These are phyloP conservation scores for Sclerotinia sclerotiorum DNA, from an alignment of 2,329 filamentous ascomycete species.

Conservation along the genomic window DNA sequence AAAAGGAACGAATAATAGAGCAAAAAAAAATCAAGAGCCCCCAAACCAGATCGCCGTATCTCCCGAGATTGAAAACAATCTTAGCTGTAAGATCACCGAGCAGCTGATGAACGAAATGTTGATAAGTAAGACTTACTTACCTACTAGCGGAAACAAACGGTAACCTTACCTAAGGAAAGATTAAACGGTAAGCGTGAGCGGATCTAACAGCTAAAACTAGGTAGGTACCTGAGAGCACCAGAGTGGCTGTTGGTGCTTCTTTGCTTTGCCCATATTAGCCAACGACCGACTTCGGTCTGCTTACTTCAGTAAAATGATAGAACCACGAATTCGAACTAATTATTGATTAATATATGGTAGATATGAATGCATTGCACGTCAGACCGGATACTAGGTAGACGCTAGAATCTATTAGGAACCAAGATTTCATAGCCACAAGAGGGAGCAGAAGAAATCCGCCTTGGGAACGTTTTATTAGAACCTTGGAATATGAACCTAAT, in stretches of 20 bases:
- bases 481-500: not conserved
- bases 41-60: not conserved
- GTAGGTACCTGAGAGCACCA: not conserved
- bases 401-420: constrained; percentile 5
- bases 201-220: not conserved
- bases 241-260: not conserved
- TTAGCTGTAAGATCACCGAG: constrained; percentile 8
- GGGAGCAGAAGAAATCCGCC: not conserved
- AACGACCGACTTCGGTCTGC: not conserved
- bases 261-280: not conserved
- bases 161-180: not conserved
- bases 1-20: not conserved
- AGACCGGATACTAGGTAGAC: not conserved
- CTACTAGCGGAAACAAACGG: not conserved
- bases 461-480: not conserved
- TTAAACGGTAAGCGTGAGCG: not conserved
- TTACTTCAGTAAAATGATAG: not conserved
- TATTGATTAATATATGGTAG: not conserved
- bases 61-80: not conserved
- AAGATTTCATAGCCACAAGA: constrained; percentile 3
- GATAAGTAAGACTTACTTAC: not conserved
- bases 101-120: not conserved
- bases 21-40: not conserved
- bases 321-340: not conserved
- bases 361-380: not conserved